Conservation (phyloP, 2,329 filamentous ascomycete genomes). For the Myriosclerotinia curreyana region DNA sequence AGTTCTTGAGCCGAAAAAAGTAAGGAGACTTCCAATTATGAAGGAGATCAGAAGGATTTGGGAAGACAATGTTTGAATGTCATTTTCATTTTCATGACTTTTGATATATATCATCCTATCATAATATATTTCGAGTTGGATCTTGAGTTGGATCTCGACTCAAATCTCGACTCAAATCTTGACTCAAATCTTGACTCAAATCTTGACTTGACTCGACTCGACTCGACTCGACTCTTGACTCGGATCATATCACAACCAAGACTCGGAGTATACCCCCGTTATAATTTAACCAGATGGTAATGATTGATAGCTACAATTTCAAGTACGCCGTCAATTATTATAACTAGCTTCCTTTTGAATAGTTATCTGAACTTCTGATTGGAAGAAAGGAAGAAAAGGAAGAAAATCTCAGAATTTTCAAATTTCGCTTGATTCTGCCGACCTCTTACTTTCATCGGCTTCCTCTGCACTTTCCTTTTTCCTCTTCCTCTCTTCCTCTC, state of each 20-base stretch:
- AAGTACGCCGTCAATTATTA: background rate
- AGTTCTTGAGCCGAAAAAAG: background rate
- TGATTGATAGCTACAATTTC: background rate
- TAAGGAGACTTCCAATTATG: background rate
- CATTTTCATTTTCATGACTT: background rate
- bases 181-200: too few species aligned
- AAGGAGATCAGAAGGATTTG: background rate
- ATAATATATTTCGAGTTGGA: too few species aligned
- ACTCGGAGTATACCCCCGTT: background rate
- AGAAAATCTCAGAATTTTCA: too few species aligned
- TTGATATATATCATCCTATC: background rate
- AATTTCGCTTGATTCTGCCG: background rate
- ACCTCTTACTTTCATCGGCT: too few species aligned
- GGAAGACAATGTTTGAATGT: background rate
- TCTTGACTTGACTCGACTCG: too few species aligned
- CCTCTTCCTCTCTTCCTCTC: background rate
- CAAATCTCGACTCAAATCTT: too few species aligned
- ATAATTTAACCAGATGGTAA: background rate
- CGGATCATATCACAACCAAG: background rate
- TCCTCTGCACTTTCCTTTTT: background rate
- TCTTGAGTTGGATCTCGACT: too few species aligned
- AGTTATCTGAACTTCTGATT: background rate
- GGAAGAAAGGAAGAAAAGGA: background rate
- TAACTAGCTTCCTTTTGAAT: background rate
- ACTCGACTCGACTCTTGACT: too few species aligned